Evolutionary conservation across 2,329 filamentous ascomycete species (phyloP).

Genomic region (Zelopaecilomyces penicillatus): DNA sequence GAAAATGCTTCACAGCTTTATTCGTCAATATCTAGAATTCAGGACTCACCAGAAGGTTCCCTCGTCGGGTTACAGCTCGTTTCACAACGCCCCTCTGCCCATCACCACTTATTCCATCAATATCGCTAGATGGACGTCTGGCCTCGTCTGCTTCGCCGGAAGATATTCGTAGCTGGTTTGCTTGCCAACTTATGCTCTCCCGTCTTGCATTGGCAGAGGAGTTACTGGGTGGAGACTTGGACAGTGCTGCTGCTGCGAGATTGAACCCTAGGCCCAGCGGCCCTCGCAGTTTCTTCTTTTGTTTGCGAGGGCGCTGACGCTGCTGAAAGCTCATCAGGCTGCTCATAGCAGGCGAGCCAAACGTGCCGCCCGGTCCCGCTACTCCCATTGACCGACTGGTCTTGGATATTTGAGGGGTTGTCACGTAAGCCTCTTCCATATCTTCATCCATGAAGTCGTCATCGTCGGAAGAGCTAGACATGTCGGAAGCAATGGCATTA

Average conservation of each 20-base stretch:
- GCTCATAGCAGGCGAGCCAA: slow-evolving; percentile 61
- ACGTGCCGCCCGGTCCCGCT: slow-evolving; percentile 49
- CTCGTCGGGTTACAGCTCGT: slow-evolving; percentile 73
- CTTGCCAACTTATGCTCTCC: slow-evolving; percentile 85
- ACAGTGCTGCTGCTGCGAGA: slow-evolving; percentile 37
- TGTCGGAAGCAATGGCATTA: slow-evolving; percentile 65
- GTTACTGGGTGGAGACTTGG: slow-evolving; percentile 64
- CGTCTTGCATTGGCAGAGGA: slow-evolving; percentile 49
- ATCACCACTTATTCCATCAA: slow-evolving; percentile 40
- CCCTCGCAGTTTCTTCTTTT: slow-evolving; percentile 48
- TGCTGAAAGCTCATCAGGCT: slow-evolving; percentile 79
- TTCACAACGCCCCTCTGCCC: slow-evolving; percentile 69
- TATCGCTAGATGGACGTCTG: slow-evolving; percentile 61
- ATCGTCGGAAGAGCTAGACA: slow-evolving; percentile 64
- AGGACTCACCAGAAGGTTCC: slow-evolving; percentile 71
- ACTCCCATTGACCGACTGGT: slow-evolving; percentile 37
- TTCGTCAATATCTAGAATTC: background rate
- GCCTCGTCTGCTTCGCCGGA: slow-evolving; percentile 57
- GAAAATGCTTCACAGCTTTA: too few species aligned
- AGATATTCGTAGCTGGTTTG: slow-evolving; percentile 77
- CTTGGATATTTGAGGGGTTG: slow-evolving; percentile 70
- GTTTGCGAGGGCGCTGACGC: slow-evolving; percentile 62
- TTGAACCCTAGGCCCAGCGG: slow-evolving; percentile 44
- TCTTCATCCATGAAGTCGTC: slow-evolving; percentile 65
- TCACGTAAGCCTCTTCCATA: slow-evolving; percentile 72